A percentile compares a stretch with the other conserved stretches of the same genome.
Evolutionary conservation across 108 stramenopile genomes (phyloP).

Genomic region (Fistulifera pelliculosa): DNA sequence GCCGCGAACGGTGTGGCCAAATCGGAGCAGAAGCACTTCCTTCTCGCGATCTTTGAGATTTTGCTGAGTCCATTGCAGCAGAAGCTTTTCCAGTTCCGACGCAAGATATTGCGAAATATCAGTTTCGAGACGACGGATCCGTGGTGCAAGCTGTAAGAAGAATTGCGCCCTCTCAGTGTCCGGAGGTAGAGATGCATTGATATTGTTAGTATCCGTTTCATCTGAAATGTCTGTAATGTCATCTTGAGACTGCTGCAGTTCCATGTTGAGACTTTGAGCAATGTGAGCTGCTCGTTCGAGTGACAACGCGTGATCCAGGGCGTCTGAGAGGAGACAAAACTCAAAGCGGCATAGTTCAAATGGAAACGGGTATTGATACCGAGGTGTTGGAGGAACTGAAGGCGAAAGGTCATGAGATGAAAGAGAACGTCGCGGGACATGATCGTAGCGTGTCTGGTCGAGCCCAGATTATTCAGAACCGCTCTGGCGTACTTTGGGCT

Average conservation of each 20-base stretch:
- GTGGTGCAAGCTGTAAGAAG: slow-evolving; percentile 71
- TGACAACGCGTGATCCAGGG: slow-evolving; percentile 17
- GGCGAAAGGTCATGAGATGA: slow-evolving; percentile 57
- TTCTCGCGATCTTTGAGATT: slow-evolving; percentile 5
- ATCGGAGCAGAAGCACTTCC: slow-evolving; percentile 39
- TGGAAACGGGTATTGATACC: slow-evolving; percentile 65
- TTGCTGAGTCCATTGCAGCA: slow-evolving; percentile 36
- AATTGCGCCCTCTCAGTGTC: slow-evolving; percentile 75
- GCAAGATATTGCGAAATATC: slow-evolving; percentile 44
- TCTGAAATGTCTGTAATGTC: slow-evolving; percentile 1
- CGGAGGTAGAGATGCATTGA: slow-evolving; percentile 19
- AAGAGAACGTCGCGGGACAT: slow-evolving; percentile 42
- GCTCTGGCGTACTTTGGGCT: slow-evolving; percentile 77
- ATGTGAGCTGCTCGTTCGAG: slow-evolving; percentile 76
- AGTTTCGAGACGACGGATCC: slow-evolving; percentile 71
- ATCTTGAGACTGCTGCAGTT: slow-evolving; percentile 51
- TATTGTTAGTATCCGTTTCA: background rate
- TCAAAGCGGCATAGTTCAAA: slow-evolving; percentile 45
- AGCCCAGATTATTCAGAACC: slow-evolving; percentile 80
- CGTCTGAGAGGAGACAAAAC: slow-evolving; percentile 3
- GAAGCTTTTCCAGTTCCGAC: slow-evolving; percentile 43
- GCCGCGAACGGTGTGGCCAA: slow-evolving; percentile 71
- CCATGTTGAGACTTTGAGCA: slow-evolving; percentile 50
- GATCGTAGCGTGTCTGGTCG: slow-evolving; percentile 78
- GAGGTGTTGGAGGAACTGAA: slow-evolving; percentile 47